These are phyloP conservation scores for Aspergillaceae sp. DNA, from an alignment of 2,329 filamentous ascomycete genomes.

Conservation along the genomic window DNA sequence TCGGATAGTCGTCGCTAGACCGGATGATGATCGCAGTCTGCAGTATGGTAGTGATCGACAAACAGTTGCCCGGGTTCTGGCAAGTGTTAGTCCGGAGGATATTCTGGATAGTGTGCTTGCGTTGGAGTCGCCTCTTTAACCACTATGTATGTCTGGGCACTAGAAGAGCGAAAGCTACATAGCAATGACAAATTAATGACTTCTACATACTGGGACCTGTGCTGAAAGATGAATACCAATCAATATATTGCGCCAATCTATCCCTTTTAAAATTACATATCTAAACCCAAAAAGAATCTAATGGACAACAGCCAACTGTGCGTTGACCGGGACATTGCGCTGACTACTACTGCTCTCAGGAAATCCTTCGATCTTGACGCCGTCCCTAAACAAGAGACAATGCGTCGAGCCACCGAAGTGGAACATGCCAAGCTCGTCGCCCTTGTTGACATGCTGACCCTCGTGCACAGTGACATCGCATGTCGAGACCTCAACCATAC, in stretches of 20 bases:
- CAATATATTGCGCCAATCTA: not conserved
- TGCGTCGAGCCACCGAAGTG: constrained; percentile 65
- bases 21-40: constrained; percentile 72
- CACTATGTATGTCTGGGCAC: not conserved
- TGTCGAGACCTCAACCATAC: constrained; percentile 67
- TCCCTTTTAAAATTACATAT: not conserved
- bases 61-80: constrained; percentile 59
- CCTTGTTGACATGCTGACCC: constrained; percentile 58
- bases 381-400: constrained; percentile 52
- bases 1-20: constrained; percentile 60
- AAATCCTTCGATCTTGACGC: constrained; percentile 17
- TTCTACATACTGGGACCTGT: no score
- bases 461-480: constrained; percentile 61
- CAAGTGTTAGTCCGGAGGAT: constrained; percentile 47
- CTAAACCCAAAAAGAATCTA: not conserved
- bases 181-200: no score
- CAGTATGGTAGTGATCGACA: constrained; percentile 80
- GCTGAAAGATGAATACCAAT: not conserved
- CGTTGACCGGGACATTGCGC: constrained; percentile 16
- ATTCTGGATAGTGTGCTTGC: constrained; percentile 53
- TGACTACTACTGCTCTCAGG: constrained; percentile 13
- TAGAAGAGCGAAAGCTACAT: not conserved
- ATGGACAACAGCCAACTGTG: constrained; percentile 10
- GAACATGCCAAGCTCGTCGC: constrained; percentile 66
- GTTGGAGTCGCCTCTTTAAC: constrained; percentile 48